Evolutionary conservation across 345 rosid genomes (phyloP), one percentile per base, ranked within the genome.

Genomic region (Salix udensis): DNA sequence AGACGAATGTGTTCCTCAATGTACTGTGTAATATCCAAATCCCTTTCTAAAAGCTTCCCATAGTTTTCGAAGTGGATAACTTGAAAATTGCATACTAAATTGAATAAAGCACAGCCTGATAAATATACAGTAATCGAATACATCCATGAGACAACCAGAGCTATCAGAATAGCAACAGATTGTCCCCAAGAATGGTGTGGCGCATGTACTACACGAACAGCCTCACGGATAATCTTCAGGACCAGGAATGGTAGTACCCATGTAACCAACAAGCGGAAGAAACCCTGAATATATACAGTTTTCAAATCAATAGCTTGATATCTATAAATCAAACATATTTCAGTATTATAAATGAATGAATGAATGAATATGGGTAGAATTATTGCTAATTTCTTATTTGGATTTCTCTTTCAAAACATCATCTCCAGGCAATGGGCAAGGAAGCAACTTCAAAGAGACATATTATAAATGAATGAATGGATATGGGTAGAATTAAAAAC

Each of bases 31-130:
- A 85, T 81, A 26, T 82, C 87, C 52, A 77, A 46, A 69, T 85
- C 87, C 23, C 68, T 77, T 65, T 85, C 85, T 16, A 85, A 80
- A 58, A 85, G 82, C 78, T 77, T 82, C 37, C 85, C 83, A 60
- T 74, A 85, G 60, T 75, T 75, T 21, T 85, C 87, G 21, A 85
- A 79, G 79, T 82, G 87, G 55, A 82, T 72, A 44, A 85, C 82
- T 73, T 74, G 85, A 53, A 85, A 60, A 31, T 77, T 82, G 81
- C 84, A 85, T 11, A 79, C 72, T 44, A 85, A 44, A 55, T 79
- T 78, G 76, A 82, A 85, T 79, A 85, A 50, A 52, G 81, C 74
- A 72, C 83, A 61, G 39, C 81, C 88, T 26, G 85, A 73, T 23
- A 82, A 66, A 55, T 55, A 85, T 72, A 85, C 62, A 31, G 61